Percentiles rank a stretch among this genome's conserved stretches.
Conservation (phyloP, 495 filamentous ascomycete genomes). For the Parachaetomium inaequale region DNA sequence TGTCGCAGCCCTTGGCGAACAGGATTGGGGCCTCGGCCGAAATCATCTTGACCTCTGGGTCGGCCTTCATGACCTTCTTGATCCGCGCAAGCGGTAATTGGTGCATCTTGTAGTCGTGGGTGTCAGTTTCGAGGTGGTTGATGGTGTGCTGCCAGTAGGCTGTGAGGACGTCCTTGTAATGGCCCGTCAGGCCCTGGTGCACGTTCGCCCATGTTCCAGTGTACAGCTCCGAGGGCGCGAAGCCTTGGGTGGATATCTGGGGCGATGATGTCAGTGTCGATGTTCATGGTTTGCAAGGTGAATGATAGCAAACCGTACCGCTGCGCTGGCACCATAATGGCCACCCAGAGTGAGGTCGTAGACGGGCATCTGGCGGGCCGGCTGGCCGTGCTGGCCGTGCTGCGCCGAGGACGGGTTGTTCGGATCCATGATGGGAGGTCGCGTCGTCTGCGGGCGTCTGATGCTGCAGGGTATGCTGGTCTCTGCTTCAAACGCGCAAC, state of each 20-base stretch:
- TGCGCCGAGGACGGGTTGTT: slow-evolving; percentile 42
- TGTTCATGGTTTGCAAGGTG: not conserved
- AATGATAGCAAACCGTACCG: slow-evolving; percentile 53
- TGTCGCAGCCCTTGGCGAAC: slow-evolving; percentile 98
- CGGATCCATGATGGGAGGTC: slow-evolving; percentile 43
- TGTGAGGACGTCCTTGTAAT: slow-evolving; percentile 92
- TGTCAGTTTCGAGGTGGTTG: slow-evolving; percentile 87
- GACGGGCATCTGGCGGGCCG: slow-evolving; percentile 47
- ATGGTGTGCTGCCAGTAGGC: slow-evolving; percentile 99
- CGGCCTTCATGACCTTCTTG: slow-evolving; percentile 99
- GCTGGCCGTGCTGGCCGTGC: slow-evolving; percentile 39
- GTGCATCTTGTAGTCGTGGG: slow-evolving; percentile 97
- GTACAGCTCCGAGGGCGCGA: slow-evolving; percentile 84
- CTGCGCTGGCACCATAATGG: slow-evolving; percentile 85
- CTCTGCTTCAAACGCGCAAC: slow-evolving; percentile 1
- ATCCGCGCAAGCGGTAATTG: slow-evolving; percentile 93
- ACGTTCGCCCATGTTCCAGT: slow-evolving; percentile 95
- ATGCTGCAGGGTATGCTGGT: slow-evolving; percentile 1
- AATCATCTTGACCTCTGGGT: slow-evolving; percentile 99
- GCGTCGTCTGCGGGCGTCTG: not conserved
- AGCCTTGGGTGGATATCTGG: slow-evolving; percentile 60
- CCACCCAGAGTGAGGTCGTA: slow-evolving; percentile 82
- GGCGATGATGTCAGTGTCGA: slow-evolving; percentile 14
- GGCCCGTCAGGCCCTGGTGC: slow-evolving; percentile 89
- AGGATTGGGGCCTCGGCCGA: slow-evolving; percentile 96